A percentile compares a stretch with the other conserved stretches of the same genome.
Conservation (phyloP, 164 flowering plant genomes). For the Cinnamomum micranthum region DNA sequence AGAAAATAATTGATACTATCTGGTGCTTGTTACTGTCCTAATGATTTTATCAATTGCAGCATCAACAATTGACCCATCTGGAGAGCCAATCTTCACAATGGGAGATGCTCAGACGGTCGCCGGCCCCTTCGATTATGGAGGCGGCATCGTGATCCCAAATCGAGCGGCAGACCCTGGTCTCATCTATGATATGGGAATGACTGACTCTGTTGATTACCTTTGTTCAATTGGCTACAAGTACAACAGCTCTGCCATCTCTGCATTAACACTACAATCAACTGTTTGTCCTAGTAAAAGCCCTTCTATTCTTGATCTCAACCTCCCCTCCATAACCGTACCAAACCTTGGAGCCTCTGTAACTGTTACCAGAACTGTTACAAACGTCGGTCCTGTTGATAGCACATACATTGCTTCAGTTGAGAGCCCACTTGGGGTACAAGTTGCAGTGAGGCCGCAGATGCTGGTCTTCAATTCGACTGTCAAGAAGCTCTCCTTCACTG, state of each 20-base stretch:
- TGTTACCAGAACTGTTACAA: constrained; percentile 39
- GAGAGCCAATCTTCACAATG: no score
- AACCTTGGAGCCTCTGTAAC: constrained; percentile 25
- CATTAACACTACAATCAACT: constrained; percentile 14
- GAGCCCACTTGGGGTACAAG: constrained; percentile 37
- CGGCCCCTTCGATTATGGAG: constrained; percentile 39
- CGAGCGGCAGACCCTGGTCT: constrained; percentile 47
- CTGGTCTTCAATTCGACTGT: constrained; percentile 37
- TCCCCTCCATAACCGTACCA: constrained; percentile 46
- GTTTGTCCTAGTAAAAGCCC: constrained; percentile 14
- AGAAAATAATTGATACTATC: not conserved
- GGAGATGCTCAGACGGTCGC: constrained; percentile 19
- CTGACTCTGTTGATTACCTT: constrained; percentile 31
- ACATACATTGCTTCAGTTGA: constrained; percentile 26
- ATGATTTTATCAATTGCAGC: no score
- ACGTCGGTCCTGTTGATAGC: constrained; percentile 36
- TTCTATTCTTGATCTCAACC: constrained; percentile 28
- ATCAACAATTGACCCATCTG: no score
- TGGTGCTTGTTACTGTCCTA: not conserved
- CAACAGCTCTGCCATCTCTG: constrained; percentile 18
- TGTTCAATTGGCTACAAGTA: constrained; percentile 36
- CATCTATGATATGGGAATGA: constrained; percentile 21
- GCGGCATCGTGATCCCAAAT: constrained; percentile 34
- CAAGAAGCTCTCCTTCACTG: constrained; percentile 33
- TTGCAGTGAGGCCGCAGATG: constrained; percentile 37